Conservation (phyloP, 352 stramenopile genomes). For the Phytophthora sp. region DNA sequence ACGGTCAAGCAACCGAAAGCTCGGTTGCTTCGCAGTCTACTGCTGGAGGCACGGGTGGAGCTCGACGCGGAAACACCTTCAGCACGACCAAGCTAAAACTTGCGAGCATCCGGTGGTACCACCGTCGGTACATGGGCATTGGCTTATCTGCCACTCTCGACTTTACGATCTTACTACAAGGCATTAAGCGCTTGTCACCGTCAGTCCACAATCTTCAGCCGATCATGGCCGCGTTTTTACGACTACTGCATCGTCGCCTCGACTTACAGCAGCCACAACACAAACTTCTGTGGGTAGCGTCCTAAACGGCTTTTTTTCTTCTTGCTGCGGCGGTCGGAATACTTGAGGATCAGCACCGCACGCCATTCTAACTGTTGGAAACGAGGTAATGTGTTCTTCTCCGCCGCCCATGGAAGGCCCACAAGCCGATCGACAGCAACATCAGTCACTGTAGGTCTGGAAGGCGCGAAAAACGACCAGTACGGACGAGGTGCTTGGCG, state of each 20-base stretch:
- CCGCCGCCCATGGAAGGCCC: conserved; percentile 9
- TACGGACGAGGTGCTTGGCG: conserved; percentile 17
- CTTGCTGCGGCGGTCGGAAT: conserved; percentile 23
- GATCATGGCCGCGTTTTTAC: conserved; percentile 9
- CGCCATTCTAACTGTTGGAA: conserved; percentile 19
- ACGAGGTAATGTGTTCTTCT: conserved; percentile 3
- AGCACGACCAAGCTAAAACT: conserved; percentile 14
- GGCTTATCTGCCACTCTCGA: neutral
- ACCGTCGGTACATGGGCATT: neutral
- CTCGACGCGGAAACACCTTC: conserved; percentile 14
- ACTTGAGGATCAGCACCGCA: neutral
- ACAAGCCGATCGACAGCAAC: conserved; percentile 8
- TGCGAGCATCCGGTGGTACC: conserved; percentile 12
- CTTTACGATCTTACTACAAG: neutral
- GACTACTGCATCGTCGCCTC: conserved; percentile 10
- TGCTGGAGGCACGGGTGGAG: conserved; percentile 19
- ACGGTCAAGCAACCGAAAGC: conserved; percentile 4
- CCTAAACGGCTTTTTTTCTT: conserved; percentile 35
- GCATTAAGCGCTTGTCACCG: conserved; percentile 10
- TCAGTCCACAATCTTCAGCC: conserved; percentile 8
- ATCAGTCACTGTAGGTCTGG: conserved; percentile 15
- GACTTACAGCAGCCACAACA: conserved; percentile 9
- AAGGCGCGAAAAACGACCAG: conserved; percentile 14
- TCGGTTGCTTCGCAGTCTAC: conserved; percentile 10
- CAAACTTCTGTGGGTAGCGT: conserved; percentile 28